A percentile compares a stretch with the other conserved stretches of the same genome.
Evolutionary conservation across 1,139 yeast genomes (phyloP).

Genomic region (Hansenula anomala): DNA sequence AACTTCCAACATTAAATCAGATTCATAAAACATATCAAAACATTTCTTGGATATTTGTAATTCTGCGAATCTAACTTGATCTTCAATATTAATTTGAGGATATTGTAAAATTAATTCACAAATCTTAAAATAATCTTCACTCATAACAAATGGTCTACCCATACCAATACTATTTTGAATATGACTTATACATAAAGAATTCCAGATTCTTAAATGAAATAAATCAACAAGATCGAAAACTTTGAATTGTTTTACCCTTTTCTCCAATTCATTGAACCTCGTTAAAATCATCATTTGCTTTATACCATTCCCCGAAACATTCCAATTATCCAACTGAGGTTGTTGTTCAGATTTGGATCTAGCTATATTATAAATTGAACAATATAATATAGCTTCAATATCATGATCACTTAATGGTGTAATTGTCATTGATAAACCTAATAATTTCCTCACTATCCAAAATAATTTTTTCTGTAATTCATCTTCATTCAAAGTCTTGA

Average conservation of each 20-base stretch:
- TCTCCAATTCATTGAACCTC: constrained; percentile 34
- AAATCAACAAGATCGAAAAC: constrained; percentile 29
- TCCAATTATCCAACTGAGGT: constrained; percentile 42
- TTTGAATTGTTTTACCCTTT: constrained; percentile 26
- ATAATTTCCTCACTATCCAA: constrained; percentile 27
- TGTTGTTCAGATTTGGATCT: constrained; percentile 41
- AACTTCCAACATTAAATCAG: constrained; percentile 13
- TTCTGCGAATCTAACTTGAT: constrained; percentile 43
- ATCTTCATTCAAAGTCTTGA: constrained; percentile 27
- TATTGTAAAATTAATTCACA: constrained; percentile 36
- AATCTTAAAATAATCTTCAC: constrained; percentile 28
- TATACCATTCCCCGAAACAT: constrained; percentile 42
- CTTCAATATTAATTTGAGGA: constrained; percentile 43
- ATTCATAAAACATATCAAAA: constrained; percentile 16
- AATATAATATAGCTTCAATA: constrained; percentile 48
- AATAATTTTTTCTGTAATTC: background rate
- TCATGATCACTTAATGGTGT: constrained; percentile 41
- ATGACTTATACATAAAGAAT: constrained; percentile 43
- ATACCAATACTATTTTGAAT: constrained; percentile 42
- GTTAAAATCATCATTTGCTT: constrained; percentile 33
- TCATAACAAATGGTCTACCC: constrained; percentile 36
- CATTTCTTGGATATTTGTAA: constrained; percentile 29
- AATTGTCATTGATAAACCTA: constrained; percentile 24
- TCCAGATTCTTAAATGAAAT: constrained; percentile 46
- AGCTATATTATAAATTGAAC: constrained; percentile 45